Base-by-base conservation (phyloP, 2,329 filamentous ascomycete species). In the Neonectria neomacrospora region DNA sequence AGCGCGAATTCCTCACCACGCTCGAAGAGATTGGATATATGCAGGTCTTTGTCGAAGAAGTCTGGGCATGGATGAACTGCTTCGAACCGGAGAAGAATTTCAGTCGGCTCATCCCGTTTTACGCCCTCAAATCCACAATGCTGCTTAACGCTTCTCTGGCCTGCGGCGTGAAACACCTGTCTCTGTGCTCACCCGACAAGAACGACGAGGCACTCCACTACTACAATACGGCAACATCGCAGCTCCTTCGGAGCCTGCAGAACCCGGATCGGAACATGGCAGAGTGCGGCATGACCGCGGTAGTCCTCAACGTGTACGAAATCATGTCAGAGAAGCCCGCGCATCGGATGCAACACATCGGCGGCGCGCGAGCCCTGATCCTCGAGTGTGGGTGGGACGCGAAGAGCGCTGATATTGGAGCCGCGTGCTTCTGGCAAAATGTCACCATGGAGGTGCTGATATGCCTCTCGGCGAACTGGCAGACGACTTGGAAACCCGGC, bases 371-470 rank as follows among this genome's bases (percentile, higher is more conserved):
- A 56, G 93, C 93, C 2, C 82, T 97, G 53, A 94, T 97, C 72
- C 92, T 93, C 65, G 93, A 97, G 74, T 97, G 94, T 72, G 88
- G 90, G 5, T 97, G 95, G 95, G 91, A 93, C 71, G 93, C 93
- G 0, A 88, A 84, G 65, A 91, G 91, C 37, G 86, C 85, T 1
- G 94, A 94, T 0, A 88, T 97, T 20, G 94, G 93, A 1, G 88
- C 90, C 0, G 93, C 94, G 1, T 97, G 94, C 77, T 97, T 97
- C 79, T 97, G 95, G 94, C 83, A 97, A 39, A 97, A 96, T 71
- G 89, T 97, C 16, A 91, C 91, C 16, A 91, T 97, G 85, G 95
- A 98, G 76, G 83, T 97, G n/a, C 82, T 97, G 28, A 93, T 89
- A 67, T 97, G 94, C 76, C 82, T 97, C 16, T 90, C 93, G 68